Evolutionary conservation across 768 basidiomycete genomes (phyloP), one percentile per base, ranked within the genome.

Genomic region (Artomyces pyxidatus): DNA sequence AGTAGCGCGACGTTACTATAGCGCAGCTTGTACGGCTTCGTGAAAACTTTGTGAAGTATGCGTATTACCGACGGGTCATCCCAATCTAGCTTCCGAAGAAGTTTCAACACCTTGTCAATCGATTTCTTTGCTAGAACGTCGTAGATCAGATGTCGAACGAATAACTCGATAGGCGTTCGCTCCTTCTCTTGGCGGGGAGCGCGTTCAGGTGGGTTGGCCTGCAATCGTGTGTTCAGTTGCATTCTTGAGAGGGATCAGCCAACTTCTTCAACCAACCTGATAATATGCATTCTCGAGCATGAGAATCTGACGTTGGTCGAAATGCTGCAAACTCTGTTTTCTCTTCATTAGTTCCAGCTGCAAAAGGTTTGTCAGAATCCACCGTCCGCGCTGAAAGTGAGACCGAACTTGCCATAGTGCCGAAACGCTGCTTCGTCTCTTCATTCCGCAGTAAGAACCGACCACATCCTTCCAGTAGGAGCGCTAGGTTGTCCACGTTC

Each of bases 21-120:
- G 60, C 92, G 95, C 68, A 97, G 78, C 64, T 98, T 98, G 93
- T 95, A 96, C 2, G 95, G 88, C 60, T 96, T 95, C n/a, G 88
- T 89, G 69, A 99, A 99, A 35, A 89, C 80, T 61, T 89, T 88
- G 69, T 85, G 82, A 6, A 98, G 72, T 21, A 77, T 78, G 23
- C 74, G 74, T 32, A 77, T 75, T 26, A 86, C 61, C 21, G 66
- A 52, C 6, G 68, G 64, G 62, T 90, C 82, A n/a, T 95, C 89
- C 96, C 96, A 99, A 59, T 98, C 85, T 40, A 98, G 75, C 67
- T 95, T 97, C 42, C 96, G 83, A 28, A 97, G 67, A 21, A 96
- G 77, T 65, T 90, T 92, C 48, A 98, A 73, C 9, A 96, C 94
- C 62, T 96, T 96, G 66, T 99, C 96, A 55, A 98, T 85, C 4